Evolutionary conservation across 75 land plant species (phyloP).

Genomic region (Gnetum montanum): DNA sequence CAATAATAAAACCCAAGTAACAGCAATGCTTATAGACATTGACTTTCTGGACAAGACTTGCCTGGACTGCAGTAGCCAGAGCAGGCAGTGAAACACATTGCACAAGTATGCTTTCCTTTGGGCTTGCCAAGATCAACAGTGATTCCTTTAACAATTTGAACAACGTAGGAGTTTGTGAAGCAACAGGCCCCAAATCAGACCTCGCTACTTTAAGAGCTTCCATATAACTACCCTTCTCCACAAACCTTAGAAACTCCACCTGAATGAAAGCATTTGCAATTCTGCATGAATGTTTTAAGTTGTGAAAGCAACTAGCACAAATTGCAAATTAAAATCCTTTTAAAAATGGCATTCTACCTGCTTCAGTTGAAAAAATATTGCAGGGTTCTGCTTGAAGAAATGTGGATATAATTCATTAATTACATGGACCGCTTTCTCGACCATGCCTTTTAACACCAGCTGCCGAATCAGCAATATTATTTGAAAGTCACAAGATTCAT

Average conservation of each 20-base stretch:
- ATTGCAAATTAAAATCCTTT: neutral
- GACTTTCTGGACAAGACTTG: constrained; percentile 6
- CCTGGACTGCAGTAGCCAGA: constrained; percentile 89
- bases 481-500: constrained; percentile 42
- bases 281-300: constrained; percentile 83
- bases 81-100: constrained; percentile 42
- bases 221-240: constrained; percentile 51
- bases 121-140: constrained; percentile 58
- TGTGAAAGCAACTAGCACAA: neutral
- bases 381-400: constrained; percentile 80
- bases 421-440: constrained; percentile 69
- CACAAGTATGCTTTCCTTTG: constrained; percentile 40
- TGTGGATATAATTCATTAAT: constrained; percentile 48
- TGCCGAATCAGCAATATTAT: constrained; percentile 66
- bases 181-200: constrained; percentile 83
- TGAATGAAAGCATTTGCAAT: constrained; percentile 44
- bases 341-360: constrained; percentile 63
- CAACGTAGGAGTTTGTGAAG: constrained; percentile 54
- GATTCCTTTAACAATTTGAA: constrained; percentile 92
- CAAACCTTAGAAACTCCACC: constrained; percentile 87
- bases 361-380: constrained; percentile 83
- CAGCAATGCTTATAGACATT: no score
- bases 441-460: constrained; percentile 59
- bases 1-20: no score
- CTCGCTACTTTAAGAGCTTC: constrained; percentile 74